A percentile compares a stretch with the other conserved stretches of the same genome.
These are phyloP conservation scores for Dothistroma septosporum DNA, from an alignment of 2,329 filamentous ascomycete genomes.

Conservation along the genomic window DNA sequence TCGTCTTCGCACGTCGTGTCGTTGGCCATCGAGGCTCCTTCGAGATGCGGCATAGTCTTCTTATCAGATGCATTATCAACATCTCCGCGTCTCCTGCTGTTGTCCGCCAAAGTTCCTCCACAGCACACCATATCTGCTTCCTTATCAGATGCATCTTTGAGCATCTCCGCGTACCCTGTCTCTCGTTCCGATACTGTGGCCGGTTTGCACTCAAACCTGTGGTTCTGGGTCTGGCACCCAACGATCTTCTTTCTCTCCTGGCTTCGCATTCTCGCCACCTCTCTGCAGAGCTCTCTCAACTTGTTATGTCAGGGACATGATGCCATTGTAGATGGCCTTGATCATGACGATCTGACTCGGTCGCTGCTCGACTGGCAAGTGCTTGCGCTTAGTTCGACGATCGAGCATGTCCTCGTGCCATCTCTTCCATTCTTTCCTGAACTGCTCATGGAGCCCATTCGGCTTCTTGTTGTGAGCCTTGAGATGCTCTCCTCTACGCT, in stretches of 20 bases:
- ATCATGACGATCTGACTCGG: background rate
- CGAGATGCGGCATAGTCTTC: background rate
- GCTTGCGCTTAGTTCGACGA: background rate
- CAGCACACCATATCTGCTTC: background rate
- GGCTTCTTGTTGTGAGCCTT: background rate
- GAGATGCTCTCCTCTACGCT: background rate
- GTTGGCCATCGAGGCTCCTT: background rate
- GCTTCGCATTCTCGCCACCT: background rate
- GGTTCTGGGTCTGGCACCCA: background rate
- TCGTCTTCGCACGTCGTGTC: background rate
- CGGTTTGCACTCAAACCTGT: background rate
- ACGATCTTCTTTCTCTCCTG: background rate
- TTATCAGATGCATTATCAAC: background rate
- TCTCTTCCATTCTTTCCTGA: background rate
- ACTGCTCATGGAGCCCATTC: background rate
- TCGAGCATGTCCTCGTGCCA: background rate
- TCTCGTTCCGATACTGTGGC: background rate
- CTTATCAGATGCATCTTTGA: background rate
- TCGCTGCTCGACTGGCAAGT: background rate
- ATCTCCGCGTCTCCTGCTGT: background rate
- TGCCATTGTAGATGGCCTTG: background rate
- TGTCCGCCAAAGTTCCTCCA: background rate
- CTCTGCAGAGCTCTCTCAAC: background rate
- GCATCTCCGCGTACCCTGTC: background rate
- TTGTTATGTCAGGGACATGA: background rate